Percentiles rank a stretch among this genome's conserved stretches.
phyloP scores from a whole-genome alignment of 2,329 filamentous ascomycete genomes.

The Talaromyces sp. region DNA sequence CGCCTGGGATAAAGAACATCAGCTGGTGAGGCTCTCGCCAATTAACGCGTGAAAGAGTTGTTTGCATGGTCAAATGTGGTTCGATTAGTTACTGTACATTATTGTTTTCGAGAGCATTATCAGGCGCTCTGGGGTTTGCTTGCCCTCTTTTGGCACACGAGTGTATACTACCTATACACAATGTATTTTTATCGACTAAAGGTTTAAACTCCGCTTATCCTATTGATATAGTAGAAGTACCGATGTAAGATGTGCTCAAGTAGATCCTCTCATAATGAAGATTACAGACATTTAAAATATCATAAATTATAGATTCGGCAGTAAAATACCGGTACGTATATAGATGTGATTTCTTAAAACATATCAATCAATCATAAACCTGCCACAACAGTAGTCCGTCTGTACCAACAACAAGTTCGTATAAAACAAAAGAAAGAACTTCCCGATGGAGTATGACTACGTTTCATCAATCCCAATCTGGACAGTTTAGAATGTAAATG shows the following conservation, averaged over 20 bases:
- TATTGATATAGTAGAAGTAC: background rate
- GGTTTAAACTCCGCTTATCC: background rate
- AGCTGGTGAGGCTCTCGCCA: slow-evolving; percentile 19
- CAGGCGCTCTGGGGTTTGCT: background rate
- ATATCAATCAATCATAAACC: background rate
- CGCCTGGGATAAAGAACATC: slow-evolving; percentile 74
- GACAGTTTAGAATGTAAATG: background rate
- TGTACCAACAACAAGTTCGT: background rate
- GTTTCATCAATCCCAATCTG: no score
- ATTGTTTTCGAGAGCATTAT: background rate
- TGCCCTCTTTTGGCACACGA: background rate
- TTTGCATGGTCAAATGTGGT: background rate
- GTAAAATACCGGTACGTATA: background rate
- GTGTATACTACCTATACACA: background rate
- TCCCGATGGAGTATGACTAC: background rate
- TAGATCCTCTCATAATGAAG: background rate
- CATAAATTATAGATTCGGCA: background rate
- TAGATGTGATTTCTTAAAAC: background rate
- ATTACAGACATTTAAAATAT: background rate
- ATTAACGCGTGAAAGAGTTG: background rate
- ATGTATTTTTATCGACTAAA: background rate
- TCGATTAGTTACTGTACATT: background rate
- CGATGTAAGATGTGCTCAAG: background rate
- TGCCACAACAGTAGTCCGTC: background rate
- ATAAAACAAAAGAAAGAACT: background rate